A percentile compares a stretch with the other conserved stretches of the same genome.
Conservation (phyloP, 306 rosid genomes). For the Datisca glomerata region DNA sequence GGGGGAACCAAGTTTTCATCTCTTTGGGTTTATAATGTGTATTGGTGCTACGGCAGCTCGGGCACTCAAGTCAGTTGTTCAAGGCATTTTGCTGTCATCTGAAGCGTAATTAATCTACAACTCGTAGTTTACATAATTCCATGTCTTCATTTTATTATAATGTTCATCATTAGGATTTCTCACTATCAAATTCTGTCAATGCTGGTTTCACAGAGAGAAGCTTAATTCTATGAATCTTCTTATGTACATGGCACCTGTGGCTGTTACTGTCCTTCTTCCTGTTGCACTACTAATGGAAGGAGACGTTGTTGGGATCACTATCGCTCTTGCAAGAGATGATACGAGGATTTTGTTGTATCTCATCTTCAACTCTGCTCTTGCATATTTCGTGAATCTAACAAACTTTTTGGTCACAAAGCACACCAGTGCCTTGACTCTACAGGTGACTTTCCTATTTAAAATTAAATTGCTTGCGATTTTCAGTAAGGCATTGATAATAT, state of each 20-base stretch:
- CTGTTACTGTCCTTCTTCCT: slow-evolving; percentile 85
- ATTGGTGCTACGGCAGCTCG: slow-evolving; percentile 89
- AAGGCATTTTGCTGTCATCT: slow-evolving; percentile 82
- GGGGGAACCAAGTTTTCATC: slow-evolving; percentile 96
- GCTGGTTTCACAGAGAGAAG: slow-evolving; percentile 61
- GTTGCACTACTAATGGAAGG: slow-evolving; percentile 85
- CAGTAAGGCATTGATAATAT: no score
- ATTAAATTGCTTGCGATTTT: no score
- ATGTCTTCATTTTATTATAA: neutral
- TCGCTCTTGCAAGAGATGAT: slow-evolving; percentile 87
- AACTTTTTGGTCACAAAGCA: slow-evolving; percentile 92
- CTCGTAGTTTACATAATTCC: neutral
- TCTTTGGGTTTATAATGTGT: slow-evolving; percentile 80
- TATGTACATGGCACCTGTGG: slow-evolving; percentile 93
- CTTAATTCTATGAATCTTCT: slow-evolving; percentile 94
- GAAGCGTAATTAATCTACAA: slow-evolving; percentile 53
- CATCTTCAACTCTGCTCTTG: slow-evolving; percentile 68
- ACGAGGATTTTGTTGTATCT: slow-evolving; percentile 78
- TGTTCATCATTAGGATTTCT: neutral
- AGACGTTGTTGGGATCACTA: slow-evolving; percentile 71
- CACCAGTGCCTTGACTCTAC: slow-evolving; percentile 91
- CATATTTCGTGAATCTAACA: slow-evolving; percentile 80
- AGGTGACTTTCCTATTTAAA: slow-evolving; percentile 33
- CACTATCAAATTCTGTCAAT: neutral
- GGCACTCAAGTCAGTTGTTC: slow-evolving; percentile 77